These are phyloP conservation scores for Apiotrichum porosum DNA, from an alignment of 1,284 basidiomycete species.

Conservation along the genomic window DNA sequence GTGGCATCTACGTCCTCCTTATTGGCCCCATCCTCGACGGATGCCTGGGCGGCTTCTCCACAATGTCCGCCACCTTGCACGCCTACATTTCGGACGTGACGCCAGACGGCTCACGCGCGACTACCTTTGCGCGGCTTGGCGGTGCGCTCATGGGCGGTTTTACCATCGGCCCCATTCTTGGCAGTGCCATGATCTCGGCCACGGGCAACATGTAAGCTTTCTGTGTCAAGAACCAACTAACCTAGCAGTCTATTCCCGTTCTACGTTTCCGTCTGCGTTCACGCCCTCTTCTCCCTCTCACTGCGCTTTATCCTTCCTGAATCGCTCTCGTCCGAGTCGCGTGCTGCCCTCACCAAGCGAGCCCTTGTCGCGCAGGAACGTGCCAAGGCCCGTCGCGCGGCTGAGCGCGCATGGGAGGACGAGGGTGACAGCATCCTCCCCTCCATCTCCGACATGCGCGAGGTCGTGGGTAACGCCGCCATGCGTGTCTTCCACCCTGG, in stretches of 20 bases:
- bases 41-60: slow-evolving; percentile 76
- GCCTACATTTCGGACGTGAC: slow-evolving; percentile 82
- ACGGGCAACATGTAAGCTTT: slow-evolving; percentile 54
- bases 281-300: slow-evolving; percentile 54
- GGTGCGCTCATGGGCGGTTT: slow-evolving; percentile 57
- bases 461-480: neutral
- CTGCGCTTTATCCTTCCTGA: slow-evolving; percentile 67
- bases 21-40: slow-evolving; percentile 78
- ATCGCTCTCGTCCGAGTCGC: slow-evolving; percentile 54
- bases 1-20: slow-evolving; percentile 65
- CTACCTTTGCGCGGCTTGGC: slow-evolving; percentile 71
- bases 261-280: slow-evolving; percentile 55
- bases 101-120: slow-evolving; percentile 71
- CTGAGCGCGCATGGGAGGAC: slow-evolving; percentile 46
- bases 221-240: slow-evolving; percentile 22
- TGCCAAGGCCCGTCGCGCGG: slow-evolving; percentile 41
- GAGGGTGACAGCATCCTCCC: slow-evolving; percentile 12
- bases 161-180: slow-evolving; percentile 66
- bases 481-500: neutral
- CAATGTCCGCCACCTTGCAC: slow-evolving; percentile 68
- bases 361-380: slow-evolving; percentile 41
- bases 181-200: slow-evolving; percentile 61
- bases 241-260: slow-evolving; percentile 68
- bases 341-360: slow-evolving; percentile 33
- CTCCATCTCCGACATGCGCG: too few relatives aligned